These are phyloP conservation scores for Trametes polyzona DNA, from an alignment of 1,284 basidiomycete species.

Conservation along the genomic window DNA sequence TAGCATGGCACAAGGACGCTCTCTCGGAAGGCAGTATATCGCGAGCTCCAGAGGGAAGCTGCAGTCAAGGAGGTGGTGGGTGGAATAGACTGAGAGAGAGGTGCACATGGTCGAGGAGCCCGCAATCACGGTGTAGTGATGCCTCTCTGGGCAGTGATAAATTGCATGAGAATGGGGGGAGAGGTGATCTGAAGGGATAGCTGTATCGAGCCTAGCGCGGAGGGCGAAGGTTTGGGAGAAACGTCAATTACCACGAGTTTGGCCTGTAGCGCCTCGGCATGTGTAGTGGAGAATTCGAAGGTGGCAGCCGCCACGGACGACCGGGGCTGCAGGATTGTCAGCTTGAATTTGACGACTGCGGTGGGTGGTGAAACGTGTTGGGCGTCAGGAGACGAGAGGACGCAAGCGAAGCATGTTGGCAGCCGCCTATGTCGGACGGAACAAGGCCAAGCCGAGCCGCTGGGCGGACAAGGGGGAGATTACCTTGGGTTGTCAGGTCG, in stretches of 20 bases:
- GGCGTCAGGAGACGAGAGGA: not conserved
- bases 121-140: conserved; percentile 6
- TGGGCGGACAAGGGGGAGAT: not conserved
- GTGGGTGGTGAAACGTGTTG: conserved; percentile 1
- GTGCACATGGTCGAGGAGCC: not conserved
- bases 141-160: conserved; percentile 6
- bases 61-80: not conserved
- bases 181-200: conserved; percentile 2
- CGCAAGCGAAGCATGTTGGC: not conserved
- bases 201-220: conserved; percentile 14
- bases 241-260: conserved; percentile 17
- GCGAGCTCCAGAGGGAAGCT: not conserved
- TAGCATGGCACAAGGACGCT: not conserved
- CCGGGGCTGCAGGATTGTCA: not conserved
- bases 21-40: not conserved
- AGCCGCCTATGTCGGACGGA: conserved; percentile 1
- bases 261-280: conserved; percentile 9
- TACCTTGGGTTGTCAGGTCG: not conserved
- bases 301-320: not conserved
- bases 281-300: conserved; percentile 4
- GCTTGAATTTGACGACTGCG: not conserved
- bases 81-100: not conserved
- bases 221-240: conserved; percentile 1
- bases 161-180: conserved; percentile 2
- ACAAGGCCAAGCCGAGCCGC: not conserved